phyloP scores from a whole-genome alignment of 179 eudicot species.

The Gypsophila paniculata region DNA sequence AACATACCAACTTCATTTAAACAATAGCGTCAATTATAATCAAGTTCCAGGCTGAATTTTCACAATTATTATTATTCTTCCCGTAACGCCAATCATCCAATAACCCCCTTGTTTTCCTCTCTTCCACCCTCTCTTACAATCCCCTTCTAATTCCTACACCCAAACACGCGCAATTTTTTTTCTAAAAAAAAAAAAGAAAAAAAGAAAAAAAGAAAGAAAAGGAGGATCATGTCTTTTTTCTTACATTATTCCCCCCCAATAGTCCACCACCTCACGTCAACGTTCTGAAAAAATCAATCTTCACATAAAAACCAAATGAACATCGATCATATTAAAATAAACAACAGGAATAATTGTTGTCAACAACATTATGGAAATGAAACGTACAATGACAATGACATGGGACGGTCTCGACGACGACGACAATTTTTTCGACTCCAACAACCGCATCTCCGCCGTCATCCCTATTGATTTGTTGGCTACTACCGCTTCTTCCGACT shows the following conservation, averaged over 20 bases:
- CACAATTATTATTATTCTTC: too few relatives aligned
- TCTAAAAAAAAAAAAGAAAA: slow-evolving; percentile 8
- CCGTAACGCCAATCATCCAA: slow-evolving; percentile 13
- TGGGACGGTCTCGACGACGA: slow-evolving; percentile 71
- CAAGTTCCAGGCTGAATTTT: too few relatives aligned
- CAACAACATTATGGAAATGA: slow-evolving; percentile 5
- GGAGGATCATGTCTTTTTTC: background rate
- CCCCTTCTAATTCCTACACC: background rate
- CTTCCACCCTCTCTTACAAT: slow-evolving; percentile 15
- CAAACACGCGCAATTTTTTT: too few relatives aligned
- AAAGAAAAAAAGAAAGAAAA: background rate
- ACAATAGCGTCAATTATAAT: too few relatives aligned
- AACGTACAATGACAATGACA: slow-evolving; percentile 62
- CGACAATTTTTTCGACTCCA: slow-evolving; percentile 67
- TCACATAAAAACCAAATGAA: slow-evolving; percentile 12
- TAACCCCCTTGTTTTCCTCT: slow-evolving; percentile 23
- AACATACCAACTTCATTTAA: too few relatives aligned
- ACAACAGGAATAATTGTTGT: background rate
- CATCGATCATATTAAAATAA: slow-evolving; percentile 5
- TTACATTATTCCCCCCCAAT: slow-evolving; percentile 17
- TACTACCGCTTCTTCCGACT: slow-evolving; percentile 26
- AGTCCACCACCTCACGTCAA: background rate
- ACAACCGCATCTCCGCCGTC: slow-evolving; percentile 52
- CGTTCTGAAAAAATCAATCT: background rate
- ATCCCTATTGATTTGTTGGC: slow-evolving; percentile 46